phyloP scores from a whole-genome alignment of 2,329 filamentous ascomycete genomes.

The Tolypocladium nubicola region DNA sequence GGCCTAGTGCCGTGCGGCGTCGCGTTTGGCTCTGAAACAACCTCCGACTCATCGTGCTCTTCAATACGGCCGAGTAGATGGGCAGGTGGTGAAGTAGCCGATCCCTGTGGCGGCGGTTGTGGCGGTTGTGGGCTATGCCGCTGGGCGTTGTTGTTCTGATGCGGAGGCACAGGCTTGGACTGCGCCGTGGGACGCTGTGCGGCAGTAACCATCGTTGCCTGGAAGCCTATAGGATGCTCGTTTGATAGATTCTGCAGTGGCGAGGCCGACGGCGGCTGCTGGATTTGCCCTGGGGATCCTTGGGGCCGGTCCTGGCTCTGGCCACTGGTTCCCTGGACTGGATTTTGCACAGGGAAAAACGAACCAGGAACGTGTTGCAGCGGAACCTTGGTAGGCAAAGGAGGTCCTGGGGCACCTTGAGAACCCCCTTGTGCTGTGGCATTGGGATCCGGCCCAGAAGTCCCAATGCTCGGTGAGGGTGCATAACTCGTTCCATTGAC shows the following conservation, averaged over 20 bases:
- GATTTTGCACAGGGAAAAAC: conserved; percentile 1
- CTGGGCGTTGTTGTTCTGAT: background rate
- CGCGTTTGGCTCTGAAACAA: background rate
- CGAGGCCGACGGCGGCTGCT: background rate
- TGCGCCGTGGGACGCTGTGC: background rate
- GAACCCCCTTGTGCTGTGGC: too few relatives aligned
- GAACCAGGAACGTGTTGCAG: background rate
- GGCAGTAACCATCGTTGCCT: background rate
- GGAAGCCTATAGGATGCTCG: conserved; percentile 3
- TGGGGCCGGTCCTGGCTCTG: background rate
- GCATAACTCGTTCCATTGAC: conserved; percentile 1
- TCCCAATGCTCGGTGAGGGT: conserved; percentile 2
- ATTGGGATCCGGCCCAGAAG: background rate
- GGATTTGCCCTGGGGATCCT: background rate
- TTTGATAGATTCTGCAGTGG: background rate
- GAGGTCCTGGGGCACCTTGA: background rate
- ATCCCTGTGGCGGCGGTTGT: background rate
- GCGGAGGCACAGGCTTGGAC: background rate
- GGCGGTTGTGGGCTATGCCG: background rate
- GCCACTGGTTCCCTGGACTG: background rate
- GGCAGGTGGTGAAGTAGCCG: background rate
- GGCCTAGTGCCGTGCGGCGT: background rate
- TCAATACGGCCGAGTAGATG: conserved; percentile 7
- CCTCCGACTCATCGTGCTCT: conserved; percentile 8
- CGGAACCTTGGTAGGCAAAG: conserved; percentile 2